Conservation (phyloP, 495 filamentous ascomycete species). For the Neurospora sp. region DNA sequence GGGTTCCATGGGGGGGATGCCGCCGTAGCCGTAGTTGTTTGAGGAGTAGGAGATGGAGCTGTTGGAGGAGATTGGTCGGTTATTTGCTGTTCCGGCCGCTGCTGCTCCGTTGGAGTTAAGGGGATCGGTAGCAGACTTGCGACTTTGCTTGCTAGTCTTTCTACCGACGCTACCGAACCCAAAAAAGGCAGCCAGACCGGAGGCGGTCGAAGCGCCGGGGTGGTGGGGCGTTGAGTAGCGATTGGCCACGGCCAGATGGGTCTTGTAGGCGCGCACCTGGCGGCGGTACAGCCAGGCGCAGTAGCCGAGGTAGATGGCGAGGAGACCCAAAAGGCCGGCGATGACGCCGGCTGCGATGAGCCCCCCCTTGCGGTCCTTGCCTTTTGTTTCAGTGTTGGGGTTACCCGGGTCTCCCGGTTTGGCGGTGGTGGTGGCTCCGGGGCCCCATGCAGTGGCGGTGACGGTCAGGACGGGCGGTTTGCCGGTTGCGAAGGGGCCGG, state of each 20-base stretch:
- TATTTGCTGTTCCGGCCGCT: slow-evolving; percentile 6
- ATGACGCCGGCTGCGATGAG: slow-evolving; percentile 56
- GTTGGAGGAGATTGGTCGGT: not conserved
- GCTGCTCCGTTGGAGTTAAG: slow-evolving; percentile 4
- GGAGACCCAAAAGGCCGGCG: slow-evolving; percentile 48
- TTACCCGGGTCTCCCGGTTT: not conserved
- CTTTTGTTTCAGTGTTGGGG: slow-evolving; percentile 2
- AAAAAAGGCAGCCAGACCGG: slow-evolving; percentile 13
- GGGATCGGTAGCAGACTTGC: not conserved
- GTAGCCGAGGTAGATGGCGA: slow-evolving; percentile 57
- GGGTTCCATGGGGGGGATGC: slow-evolving; percentile 24
- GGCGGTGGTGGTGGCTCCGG: slow-evolving; percentile 25
- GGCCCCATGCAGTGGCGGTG: slow-evolving; percentile 36
- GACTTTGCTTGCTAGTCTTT: slow-evolving; percentile 14
- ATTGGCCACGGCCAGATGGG: slow-evolving; percentile 49
- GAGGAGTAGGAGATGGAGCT: not conserved
- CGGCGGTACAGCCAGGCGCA: slow-evolving; percentile 61
- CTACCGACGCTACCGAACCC: slow-evolving; percentile 1
- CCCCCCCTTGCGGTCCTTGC: slow-evolving; percentile 38
- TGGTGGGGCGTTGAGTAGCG: slow-evolving; percentile 19
- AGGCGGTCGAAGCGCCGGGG: slow-evolving; percentile 4
- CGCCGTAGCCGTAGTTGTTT: slow-evolving; percentile 20
- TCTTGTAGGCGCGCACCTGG: slow-evolving; percentile 51
- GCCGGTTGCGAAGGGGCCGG: slow-evolving; percentile 60
- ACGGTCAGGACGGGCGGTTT: slow-evolving; percentile 53